A percentile compares a stretch with the other conserved stretches of the same genome.
Conservation (phyloP, 2,329 filamentous ascomycete genomes). For the Colletotrichum sp. region DNA sequence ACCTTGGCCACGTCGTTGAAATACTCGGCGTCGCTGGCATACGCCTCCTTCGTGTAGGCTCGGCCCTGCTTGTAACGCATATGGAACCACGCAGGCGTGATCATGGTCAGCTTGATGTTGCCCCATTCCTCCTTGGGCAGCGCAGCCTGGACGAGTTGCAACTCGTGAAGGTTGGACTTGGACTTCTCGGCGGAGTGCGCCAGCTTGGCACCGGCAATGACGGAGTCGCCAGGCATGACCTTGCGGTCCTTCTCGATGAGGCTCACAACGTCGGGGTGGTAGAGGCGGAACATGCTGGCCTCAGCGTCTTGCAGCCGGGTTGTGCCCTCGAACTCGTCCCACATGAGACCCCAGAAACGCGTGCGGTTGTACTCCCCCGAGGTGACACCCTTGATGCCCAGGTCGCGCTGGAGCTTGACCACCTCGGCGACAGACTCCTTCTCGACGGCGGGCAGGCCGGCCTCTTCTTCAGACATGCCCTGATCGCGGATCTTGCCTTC, state of each 20-base stretch:
- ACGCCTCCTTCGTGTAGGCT: conserved; percentile 29
- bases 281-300: conserved; percentile 56
- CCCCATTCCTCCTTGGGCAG: conserved; percentile 53
- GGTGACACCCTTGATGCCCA: conserved; percentile 70
- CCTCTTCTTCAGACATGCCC: conserved; percentile 46
- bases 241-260: conserved; percentile 57
- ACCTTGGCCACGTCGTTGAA: conserved; percentile 70
- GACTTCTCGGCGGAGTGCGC: conserved; percentile 45
- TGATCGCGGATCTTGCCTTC: conserved; percentile 59
- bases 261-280: conserved; percentile 60
- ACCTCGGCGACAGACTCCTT: conserved; percentile 70
- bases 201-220: conserved; percentile 56
- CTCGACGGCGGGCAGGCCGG: conserved; percentile 64
- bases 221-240: conserved; percentile 62
- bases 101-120: conserved; percentile 60
- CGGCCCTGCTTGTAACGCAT: conserved; percentile 31
- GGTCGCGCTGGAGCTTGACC: conserved; percentile 70
- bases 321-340: conserved; percentile 59
- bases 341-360: conserved; percentile 56
- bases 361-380: conserved; percentile 71
- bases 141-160: conserved; percentile 50
- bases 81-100: conserved; percentile 56
- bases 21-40: conserved; percentile 51
- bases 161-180: conserved; percentile 54
- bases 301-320: conserved; percentile 55